phyloP scores from a whole-genome alignment of 2,329 filamentous ascomycete genomes.

The Botryotinia globosa region DNA sequence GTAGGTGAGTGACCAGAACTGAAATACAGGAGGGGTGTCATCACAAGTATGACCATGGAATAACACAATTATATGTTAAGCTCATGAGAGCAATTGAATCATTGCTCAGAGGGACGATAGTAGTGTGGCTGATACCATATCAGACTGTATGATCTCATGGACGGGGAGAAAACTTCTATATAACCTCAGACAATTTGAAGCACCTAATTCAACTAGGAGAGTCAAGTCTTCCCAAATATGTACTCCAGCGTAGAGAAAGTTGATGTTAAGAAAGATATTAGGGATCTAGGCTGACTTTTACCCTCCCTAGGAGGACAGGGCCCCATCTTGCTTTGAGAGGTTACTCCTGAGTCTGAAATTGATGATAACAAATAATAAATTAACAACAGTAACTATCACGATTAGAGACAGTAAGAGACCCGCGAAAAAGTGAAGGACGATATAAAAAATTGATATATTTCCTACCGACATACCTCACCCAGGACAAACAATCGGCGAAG shows the following conservation, averaged over 20 bases:
- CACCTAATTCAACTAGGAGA: neutral
- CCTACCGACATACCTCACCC: neutral
- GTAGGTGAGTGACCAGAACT: neutral
- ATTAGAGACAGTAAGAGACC: neutral
- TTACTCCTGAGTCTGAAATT: too few relatives aligned
- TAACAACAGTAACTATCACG: neutral
- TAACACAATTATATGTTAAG: neutral
- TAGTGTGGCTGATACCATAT: neutral
- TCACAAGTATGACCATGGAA: neutral
- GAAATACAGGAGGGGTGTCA: too few relatives aligned
- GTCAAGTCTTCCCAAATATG: accelerated
- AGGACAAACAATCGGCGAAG: neutral
- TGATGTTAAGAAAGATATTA: accelerated
- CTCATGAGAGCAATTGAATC: neutral
- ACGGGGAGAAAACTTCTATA: neutral
- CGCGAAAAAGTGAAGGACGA: neutral
- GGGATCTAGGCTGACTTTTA: too few relatives aligned
- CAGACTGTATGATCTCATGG: accelerated
- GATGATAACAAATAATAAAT: too few relatives aligned
- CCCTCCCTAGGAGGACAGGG: too few relatives aligned
- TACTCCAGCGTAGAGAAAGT: neutral
- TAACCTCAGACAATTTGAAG: neutral
- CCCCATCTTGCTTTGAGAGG: too few relatives aligned
- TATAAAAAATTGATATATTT: neutral
- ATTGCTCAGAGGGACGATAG: neutral